Evolutionary conservation across 108 stramenopile species (phyloP), one percentile per base, ranked within the genome.

Genomic region (Fistulifera solaris): DNA sequence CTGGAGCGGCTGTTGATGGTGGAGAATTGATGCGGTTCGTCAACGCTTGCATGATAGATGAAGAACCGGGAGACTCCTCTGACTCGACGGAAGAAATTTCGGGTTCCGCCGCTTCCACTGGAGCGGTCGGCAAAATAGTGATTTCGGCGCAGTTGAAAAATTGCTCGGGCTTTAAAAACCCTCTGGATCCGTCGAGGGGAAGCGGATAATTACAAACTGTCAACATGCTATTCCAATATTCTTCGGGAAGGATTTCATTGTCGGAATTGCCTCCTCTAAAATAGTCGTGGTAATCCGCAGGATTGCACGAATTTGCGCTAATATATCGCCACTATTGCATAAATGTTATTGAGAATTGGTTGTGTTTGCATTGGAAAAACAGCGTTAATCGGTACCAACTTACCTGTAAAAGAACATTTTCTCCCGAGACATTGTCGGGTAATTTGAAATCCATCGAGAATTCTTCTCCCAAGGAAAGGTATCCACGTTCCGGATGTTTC

Each of bases 321-420:
- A 77, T 35, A 53, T 89, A 89, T 19, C 65, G 65, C 87, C 87
- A 89, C 46, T n/a, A n/a, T n/a, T n/a, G n/a, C n/a, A n/a, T n/a
- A n/a, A n/a, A n/a, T n/a, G n/a, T n/a, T n/a, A n/a, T n/a, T n/a
- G n/a, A n/a, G n/a, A n/a, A n/a, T n/a, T n/a, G n/a, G n/a, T n/a
- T n/a, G n/a, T n/a, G n/a, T n/a, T n/a, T n/a, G n/a, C n/a, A n/a
- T n/a, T n/a, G n/a, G n/a, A n/a, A n/a, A n/a, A n/a, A n/a, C n/a
- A n/a, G n/a, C n/a, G n/a, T n/a, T n/a, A n/a, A n/a, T n/a, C n/a
- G n/a, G n/a, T n/a, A n/a, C n/a, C n/a, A n/a, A n/a, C n/a, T n/a
- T n/a, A n/a, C n/a, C n/a, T 84, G 80, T 13, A 82, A 46, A 14
- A 88, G 52, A 12, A 81, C 70, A 35, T 74, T 42, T 38, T 83